Percentiles rank a stretch among this genome's conserved stretches.
Evolutionary conservation across 2,329 filamentous ascomycete species (phyloP).

Genomic region (Colletotrichum sojae): DNA sequence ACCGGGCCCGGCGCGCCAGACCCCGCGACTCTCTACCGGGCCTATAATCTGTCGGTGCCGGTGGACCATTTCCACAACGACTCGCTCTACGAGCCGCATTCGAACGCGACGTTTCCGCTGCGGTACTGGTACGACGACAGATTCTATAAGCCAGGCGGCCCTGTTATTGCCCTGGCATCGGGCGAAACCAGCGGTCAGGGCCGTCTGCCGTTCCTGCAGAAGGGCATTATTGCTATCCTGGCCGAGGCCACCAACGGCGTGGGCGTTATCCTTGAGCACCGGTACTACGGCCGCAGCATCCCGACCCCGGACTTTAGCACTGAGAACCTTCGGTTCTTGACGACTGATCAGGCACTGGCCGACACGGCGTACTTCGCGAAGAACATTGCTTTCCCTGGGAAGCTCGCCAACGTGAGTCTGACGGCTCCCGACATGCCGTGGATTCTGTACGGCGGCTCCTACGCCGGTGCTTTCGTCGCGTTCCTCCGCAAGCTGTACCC

Average conservation of each 20-base stretch:
- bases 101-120: conserved; percentile 75
- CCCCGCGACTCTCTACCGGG: conserved; percentile 50
- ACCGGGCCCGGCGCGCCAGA: conserved; percentile 9
- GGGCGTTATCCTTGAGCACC: conserved; percentile 86
- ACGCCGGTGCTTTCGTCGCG: conserved; percentile 84
- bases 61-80: conserved; percentile 91
- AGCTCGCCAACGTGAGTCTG: conserved; percentile 74
- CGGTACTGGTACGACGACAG: conserved; percentile 88
- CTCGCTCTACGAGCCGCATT: conserved; percentile 82
- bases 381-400: conserved; percentile 78
- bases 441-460: conserved; percentile 87
- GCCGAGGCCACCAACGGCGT: conserved; percentile 80
- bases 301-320: conserved; percentile 76
- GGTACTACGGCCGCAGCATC: conserved; percentile 86
- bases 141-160: conserved; percentile 82
- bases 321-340: conserved; percentile 82
- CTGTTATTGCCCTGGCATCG: conserved; percentile 81
- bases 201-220: conserved; percentile 79
- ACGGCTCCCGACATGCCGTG: conserved; percentile 77
- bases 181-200: conserved; percentile 77
- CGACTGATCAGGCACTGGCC: conserved; percentile 85
- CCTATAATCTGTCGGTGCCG: conserved; percentile 61
- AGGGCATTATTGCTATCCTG: conserved; percentile 82
- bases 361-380: conserved; percentile 86
- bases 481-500: conserved; percentile 84